Evolutionary conservation across 148 eudicot genomes (phyloP), one percentile per base, ranked within the genome.

Genomic region (Heliosperma pusillum): DNA sequence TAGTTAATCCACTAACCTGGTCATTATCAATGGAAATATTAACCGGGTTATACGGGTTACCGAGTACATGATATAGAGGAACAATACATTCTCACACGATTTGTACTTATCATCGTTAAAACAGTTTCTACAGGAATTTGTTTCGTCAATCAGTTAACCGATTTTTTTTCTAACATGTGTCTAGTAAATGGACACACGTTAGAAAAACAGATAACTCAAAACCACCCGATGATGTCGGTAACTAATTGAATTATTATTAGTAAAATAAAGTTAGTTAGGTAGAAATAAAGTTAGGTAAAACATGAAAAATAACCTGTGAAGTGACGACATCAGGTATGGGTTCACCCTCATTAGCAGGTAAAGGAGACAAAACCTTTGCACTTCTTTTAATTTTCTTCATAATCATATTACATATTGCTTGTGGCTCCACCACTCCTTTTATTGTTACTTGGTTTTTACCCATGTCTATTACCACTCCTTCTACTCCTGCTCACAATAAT

Each of bases 381-480:
- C 42, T 82, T 80, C 99, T 88, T 83, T 88, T 92, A 0, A 93
- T 90, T 80, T 83, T 95, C 86, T 89, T 92, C 86, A 56, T 86
- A 0, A 95, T 88, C 66, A 71, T 83, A 19, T 68, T 78, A 55
- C 97, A 95, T 25, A 95, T 77, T 1, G 89, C 96, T 78, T 92
- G 86, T 17, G 97, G 92, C 42, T 95, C 97, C 74, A 95, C 87
- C 33, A 86, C 89, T 45, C 99, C 99, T 72, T 92, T 92, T 72
- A 95, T 81, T 0, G 96, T 92, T 72, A 92, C 92, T 74, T 95
- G 89, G 72, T 95, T 95, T 61, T 82, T 47, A 5, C 15, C 81
- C 97, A 90, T 92, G 67, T 95, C 96, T 29, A 80, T 81, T 66
- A 53, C 83, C 16, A 95, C 93, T 64, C 86, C 94, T 71, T 92